Percentiles rank a stretch among this genome's conserved stretches.
phyloP scores from a whole-genome alignment of 805 yeast species.

The Saccharomyces mikatae region DNA sequence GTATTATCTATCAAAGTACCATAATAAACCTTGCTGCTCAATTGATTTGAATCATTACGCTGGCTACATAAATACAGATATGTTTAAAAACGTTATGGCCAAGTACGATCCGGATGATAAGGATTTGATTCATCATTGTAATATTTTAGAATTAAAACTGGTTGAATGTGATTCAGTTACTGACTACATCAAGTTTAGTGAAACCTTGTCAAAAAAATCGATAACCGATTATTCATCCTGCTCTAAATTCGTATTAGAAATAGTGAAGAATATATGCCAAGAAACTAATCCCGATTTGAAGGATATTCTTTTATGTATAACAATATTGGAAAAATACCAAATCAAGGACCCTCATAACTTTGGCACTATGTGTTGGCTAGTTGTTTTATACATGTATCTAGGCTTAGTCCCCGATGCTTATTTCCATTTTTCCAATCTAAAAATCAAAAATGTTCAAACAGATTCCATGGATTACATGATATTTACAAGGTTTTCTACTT shows the following conservation, averaged over 20 bases:
- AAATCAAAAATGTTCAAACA: slow-evolving; percentile 66
- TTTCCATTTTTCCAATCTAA: slow-evolving; percentile 44
- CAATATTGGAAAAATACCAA: slow-evolving; percentile 51
- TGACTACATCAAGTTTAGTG: slow-evolving; percentile 35
- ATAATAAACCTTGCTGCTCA: slow-evolving; percentile 56
- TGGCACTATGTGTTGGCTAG: slow-evolving; percentile 62
- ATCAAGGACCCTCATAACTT: slow-evolving; percentile 61
- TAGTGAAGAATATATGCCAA: slow-evolving; percentile 35
- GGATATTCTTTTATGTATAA: slow-evolving; percentile 36
- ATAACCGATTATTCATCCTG: slow-evolving; percentile 66
- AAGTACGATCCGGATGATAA: slow-evolving; percentile 13
- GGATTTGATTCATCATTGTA: slow-evolving; percentile 44
- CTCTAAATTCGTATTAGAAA: slow-evolving; percentile 55
- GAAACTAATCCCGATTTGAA: slow-evolving; percentile 13
- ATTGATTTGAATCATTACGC: slow-evolving; percentile 44
- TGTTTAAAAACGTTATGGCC: slow-evolving; percentile 10
- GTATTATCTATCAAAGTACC: slow-evolving; percentile 39
- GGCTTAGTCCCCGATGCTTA: slow-evolving; percentile 47
- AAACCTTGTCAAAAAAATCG: slow-evolving; percentile 33
- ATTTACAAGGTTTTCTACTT: slow-evolving; percentile 40
- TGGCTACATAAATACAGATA: slow-evolving; percentile 20
- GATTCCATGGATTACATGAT: slow-evolving; percentile 58
- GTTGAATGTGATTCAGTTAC: slow-evolving; percentile 19
- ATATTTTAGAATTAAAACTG: slow-evolving; percentile 25
- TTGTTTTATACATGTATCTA: slow-evolving; percentile 50